Evolutionary conservation across 106 monocot genomes (phyloP).

Genomic region (Allium fistulosum): DNA sequence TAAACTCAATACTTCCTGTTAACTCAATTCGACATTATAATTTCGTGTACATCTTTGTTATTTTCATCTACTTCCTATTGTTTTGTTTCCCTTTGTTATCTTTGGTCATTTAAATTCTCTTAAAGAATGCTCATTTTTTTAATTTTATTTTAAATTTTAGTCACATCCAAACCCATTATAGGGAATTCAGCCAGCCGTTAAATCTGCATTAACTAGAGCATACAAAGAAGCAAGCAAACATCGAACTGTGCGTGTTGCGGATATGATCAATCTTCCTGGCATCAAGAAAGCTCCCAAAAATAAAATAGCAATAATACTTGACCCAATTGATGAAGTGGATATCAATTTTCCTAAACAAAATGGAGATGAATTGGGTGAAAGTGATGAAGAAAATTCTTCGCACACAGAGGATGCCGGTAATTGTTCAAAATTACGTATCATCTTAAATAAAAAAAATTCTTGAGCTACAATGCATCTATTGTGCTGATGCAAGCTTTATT

Average conservation of each 20-base stretch:
- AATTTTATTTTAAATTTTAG: conserved; percentile 16
- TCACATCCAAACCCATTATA: conserved; percentile 79
- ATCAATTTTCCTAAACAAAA: conserved; percentile 43
- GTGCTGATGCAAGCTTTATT: neutral
- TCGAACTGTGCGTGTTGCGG: conserved; percentile 62
- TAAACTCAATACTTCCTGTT: too few relatives aligned
- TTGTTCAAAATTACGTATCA: neutral
- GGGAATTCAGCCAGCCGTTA: conserved; percentile 69
- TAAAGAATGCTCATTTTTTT: conserved; percentile 4
- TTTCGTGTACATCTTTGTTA: too few relatives aligned
- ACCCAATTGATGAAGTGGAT: conserved; percentile 70
- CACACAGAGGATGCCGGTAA: conserved; percentile 66
- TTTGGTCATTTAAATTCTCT: neutral
- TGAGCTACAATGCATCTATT: too few relatives aligned
- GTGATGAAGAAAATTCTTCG: conserved; percentile 47
- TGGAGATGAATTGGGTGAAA: conserved; percentile 32
- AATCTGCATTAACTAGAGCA: conserved; percentile 83
- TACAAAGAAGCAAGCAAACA: conserved; percentile 74
- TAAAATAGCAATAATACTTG: conserved; percentile 78
- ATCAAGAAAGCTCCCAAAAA: conserved; percentile 83
- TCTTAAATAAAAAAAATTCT: too few relatives aligned
- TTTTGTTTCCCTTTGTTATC: neutral
- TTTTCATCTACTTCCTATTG: too few relatives aligned
- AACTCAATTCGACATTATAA: too few relatives aligned
- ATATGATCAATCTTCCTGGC: conserved; percentile 64